These are phyloP conservation scores for Coelastrella sp. DNA, from an alignment of 139 green algal species.

Conservation along the genomic window DNA sequence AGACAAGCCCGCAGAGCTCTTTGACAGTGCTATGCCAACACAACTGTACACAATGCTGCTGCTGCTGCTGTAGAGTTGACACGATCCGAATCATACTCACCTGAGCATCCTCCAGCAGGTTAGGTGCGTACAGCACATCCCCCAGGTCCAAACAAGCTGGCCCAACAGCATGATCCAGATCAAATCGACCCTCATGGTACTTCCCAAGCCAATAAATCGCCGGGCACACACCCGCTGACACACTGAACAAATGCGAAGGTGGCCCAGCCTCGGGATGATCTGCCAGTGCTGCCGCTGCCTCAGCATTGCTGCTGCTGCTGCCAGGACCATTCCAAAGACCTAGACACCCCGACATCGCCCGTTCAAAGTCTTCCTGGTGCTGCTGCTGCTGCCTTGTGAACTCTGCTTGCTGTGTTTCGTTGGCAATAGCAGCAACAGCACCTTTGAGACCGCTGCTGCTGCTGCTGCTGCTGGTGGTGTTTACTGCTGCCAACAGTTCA, in stretches of 20 bases:
- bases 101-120: slow-evolving; percentile 63
- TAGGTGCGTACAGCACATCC: slow-evolving; percentile 77
- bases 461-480: not conserved
- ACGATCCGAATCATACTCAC: slow-evolving; percentile 27
- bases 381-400: slow-evolving; percentile 34
- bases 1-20: too few relatives aligned
- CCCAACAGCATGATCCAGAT: slow-evolving; percentile 54
- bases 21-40: too few relatives aligned
- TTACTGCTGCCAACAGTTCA: not conserved
- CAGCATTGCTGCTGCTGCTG: slow-evolving; percentile 25
- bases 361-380: slow-evolving; percentile 25
- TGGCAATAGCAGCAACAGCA: not conserved
- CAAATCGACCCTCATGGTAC: slow-evolving; percentile 51
- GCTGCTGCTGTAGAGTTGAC: not conserved
- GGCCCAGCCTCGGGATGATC: not conserved
- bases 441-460: not conserved
- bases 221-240: slow-evolving; percentile 67
- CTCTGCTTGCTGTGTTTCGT: not conserved
- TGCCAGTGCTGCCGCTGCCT: not conserved
- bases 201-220: slow-evolving; percentile 71
- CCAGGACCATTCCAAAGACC: not conserved
- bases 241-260: slow-evolving; percentile 60
- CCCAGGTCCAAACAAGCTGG: slow-evolving; percentile 73
- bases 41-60: not conserved
- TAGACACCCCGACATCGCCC: slow-evolving; percentile 30